phyloP scores from a whole-genome alignment of 192 early-diverging fungal genomes.

The Podila epigama region DNA sequence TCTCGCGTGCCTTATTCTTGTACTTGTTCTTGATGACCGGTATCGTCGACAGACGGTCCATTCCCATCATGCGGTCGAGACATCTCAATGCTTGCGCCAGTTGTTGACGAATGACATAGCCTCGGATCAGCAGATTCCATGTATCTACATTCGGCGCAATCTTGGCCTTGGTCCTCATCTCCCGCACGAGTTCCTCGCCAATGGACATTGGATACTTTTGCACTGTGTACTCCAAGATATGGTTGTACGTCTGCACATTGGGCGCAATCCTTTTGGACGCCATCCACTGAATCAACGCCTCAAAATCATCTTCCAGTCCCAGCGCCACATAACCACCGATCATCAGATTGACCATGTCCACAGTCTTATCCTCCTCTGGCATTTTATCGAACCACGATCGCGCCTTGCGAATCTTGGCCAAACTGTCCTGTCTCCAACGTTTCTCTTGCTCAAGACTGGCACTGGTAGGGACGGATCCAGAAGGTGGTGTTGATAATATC shows the following conservation, averaged over 20 bases:
- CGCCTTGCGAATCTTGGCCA: slow-evolving; percentile 28
- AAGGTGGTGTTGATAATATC: not conserved
- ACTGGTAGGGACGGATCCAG: slow-evolving; percentile 19
- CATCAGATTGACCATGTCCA: slow-evolving; percentile 34
- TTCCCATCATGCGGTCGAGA: slow-evolving; percentile 25
- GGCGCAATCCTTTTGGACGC: slow-evolving; percentile 28
- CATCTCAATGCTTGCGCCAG: slow-evolving; percentile 16
- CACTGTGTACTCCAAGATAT: slow-evolving; percentile 31
- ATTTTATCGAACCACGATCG: slow-evolving; percentile 32
- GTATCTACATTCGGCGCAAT: slow-evolving; percentile 22
- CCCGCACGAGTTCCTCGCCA: slow-evolving; percentile 19
- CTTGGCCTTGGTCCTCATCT: slow-evolving; percentile 17
- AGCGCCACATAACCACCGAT: slow-evolving; percentile 34
- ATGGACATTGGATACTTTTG: slow-evolving; percentile 20
- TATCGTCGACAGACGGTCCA: not conserved
- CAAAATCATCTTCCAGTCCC: slow-evolving; percentile 33
- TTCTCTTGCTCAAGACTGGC: slow-evolving; percentile 26
- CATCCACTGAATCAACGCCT: slow-evolving; percentile 33
- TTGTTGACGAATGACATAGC: slow-evolving; percentile 29
- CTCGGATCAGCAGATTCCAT: slow-evolving; percentile 37
- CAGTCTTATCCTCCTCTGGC: slow-evolving; percentile 1
- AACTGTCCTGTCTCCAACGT: slow-evolving; percentile 7
- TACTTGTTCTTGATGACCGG: not conserved
- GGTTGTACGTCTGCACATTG: slow-evolving; percentile 31
- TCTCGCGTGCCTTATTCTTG: slow-evolving; percentile 23